These are phyloP conservation scores for Thozetella sp. DNA, from an alignment of 495 filamentous ascomycete species.

Conservation along the genomic window DNA sequence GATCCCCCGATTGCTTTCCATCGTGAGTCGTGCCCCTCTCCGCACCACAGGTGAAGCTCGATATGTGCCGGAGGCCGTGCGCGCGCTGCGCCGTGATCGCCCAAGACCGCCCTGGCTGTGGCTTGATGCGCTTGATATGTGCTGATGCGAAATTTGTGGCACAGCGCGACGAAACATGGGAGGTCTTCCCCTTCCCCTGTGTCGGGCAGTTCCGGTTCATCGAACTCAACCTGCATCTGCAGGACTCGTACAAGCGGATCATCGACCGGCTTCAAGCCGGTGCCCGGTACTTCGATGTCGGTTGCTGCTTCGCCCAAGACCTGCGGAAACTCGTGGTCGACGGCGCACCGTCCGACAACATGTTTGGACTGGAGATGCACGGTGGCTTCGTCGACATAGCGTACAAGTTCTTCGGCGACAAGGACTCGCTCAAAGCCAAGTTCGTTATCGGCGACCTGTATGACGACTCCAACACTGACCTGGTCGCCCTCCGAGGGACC, in stretches of 20 bases:
- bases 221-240: slow-evolving; percentile 11
- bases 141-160: not conserved
- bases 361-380: slow-evolving; percentile 43
- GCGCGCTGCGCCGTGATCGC: too few species aligned
- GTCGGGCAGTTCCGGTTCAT: slow-evolving; percentile 19
- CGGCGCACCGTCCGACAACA: slow-evolving; percentile 34
- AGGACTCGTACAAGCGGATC: slow-evolving; percentile 12
- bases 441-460: slow-evolving; percentile 56
- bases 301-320: slow-evolving; percentile 48
- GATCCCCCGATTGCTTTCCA: not conserved
- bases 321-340: slow-evolving; percentile 44
- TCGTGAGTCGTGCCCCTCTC: not conserved
- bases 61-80: not conserved
- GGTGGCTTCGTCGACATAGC: slow-evolving; percentile 48
- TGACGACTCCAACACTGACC: slow-evolving; percentile 27
- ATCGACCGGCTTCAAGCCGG: slow-evolving; percentile 1
- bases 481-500: slow-evolving; percentile 33
- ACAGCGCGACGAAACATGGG: slow-evolving; percentile 14
- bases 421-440: slow-evolving; percentile 29
- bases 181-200: slow-evolving; percentile 21
- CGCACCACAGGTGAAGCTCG: not conserved
- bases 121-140: too few species aligned
- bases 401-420: slow-evolving; percentile 48
- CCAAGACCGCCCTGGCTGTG: too few species aligned
- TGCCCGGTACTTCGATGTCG: slow-evolving; percentile 40